These are phyloP conservation scores for Phlebiopsis flavidoalba DNA, from an alignment of 768 basidiomycete species.

Conservation along the genomic window DNA sequence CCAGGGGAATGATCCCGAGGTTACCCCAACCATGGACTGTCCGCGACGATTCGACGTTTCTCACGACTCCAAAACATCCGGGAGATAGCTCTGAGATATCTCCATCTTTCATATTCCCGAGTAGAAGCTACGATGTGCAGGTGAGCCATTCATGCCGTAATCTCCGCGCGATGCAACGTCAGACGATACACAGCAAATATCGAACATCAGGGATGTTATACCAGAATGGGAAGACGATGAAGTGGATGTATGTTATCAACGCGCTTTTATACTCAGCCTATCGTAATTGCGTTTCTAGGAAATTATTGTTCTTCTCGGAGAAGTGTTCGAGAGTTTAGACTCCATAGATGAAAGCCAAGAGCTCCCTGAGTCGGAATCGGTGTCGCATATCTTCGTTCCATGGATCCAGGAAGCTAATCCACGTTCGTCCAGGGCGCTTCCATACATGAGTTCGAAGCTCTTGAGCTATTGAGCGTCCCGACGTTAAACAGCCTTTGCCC, in stretches of 20 bases:
- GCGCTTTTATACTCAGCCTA: background rate
- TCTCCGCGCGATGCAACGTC: background rate
- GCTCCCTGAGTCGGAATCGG: background rate
- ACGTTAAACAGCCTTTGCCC: background rate
- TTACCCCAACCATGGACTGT: background rate
- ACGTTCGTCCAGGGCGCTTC: background rate
- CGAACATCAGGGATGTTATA: constrained; percentile 36
- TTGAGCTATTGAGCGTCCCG: background rate
- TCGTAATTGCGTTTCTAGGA: constrained; percentile 29
- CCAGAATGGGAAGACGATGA: constrained; percentile 46
- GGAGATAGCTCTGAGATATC: background rate
- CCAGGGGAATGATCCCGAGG: background rate
- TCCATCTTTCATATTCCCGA: constrained; percentile 8
- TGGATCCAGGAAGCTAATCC: background rate
- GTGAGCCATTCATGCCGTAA: constrained; percentile 19
- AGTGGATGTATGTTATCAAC: constrained; percentile 34
- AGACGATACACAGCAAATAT: constrained; percentile 30
- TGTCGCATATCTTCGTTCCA: background rate
- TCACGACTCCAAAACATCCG: background rate
- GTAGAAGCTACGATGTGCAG: constrained; percentile 38
- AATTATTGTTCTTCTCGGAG: constrained; percentile 39
- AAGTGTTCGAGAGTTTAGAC: constrained; percentile 19
- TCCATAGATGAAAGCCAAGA: constrained; percentile 4
- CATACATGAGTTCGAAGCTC: background rate
- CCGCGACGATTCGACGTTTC: background rate